Evolutionary conservation across 768 basidiomycete genomes (phyloP).

Genomic region (Leccinum variicolor): DNA sequence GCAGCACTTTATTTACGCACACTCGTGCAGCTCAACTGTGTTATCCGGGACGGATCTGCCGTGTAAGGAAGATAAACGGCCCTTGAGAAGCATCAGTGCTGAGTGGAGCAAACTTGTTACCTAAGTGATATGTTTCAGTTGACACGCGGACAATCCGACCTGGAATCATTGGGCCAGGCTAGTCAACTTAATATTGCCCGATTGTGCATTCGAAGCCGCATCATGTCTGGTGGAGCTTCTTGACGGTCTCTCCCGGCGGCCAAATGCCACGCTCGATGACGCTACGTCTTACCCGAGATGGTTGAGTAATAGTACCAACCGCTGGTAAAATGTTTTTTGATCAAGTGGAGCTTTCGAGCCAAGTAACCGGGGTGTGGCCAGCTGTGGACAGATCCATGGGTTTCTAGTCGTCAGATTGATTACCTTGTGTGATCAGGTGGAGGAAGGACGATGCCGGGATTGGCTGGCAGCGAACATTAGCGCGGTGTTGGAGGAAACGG

Average conservation of each 20-base stretch:
- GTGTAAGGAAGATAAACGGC: too few species aligned
- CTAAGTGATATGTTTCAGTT: slow-evolving; percentile 16
- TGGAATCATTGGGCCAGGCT: neutral
- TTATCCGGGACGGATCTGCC: neutral
- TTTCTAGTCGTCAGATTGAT: neutral
- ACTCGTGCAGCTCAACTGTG: neutral
- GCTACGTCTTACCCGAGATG: neutral
- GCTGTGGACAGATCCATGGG: neutral
- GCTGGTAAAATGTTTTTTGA: neutral
- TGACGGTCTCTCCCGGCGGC: neutral
- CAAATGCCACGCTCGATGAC: neutral
- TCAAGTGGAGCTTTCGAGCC: slow-evolving; percentile 14
- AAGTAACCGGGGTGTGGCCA: neutral
- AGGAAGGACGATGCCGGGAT: neutral
- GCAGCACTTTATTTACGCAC: neutral
- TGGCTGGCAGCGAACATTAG: neutral
- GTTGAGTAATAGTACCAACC: neutral
- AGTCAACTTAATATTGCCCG: neutral
- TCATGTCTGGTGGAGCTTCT: neutral
- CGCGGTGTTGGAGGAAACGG: slow-evolving; percentile 10
- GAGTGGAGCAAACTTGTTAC: slow-evolving; percentile 17
- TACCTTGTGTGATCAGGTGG: neutral
- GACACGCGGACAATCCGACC: slow-evolving; percentile 5
- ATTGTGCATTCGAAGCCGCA: neutral
- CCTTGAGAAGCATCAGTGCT: neutral